Evolutionary conservation across 2,329 filamentous ascomycete species (phyloP), one percentile per base, ranked within the genome.

Genomic region (Pleoardoris graminearum): DNA sequence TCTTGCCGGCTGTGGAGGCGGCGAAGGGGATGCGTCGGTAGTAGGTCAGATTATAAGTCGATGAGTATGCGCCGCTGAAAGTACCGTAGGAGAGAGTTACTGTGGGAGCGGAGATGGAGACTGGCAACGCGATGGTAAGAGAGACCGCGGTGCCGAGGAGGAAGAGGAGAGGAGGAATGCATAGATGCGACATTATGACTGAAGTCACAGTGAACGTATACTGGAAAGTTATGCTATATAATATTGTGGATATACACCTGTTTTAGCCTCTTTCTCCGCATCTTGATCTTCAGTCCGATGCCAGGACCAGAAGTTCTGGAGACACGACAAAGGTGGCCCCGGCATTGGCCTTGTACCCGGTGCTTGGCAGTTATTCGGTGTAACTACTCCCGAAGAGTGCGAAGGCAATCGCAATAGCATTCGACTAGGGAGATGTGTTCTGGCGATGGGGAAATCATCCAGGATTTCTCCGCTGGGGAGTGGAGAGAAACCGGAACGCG

Each of bases 11-110:
- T 12, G 84, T 83, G 1, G 84, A 81, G 11, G 82, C 80, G 4
- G 80, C 83, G 59, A 82, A 87, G 14, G 84, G 84, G 43, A 86
- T 84, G 59, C 81, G 84, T 55, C 79, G 80, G 70, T 78, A 86
- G 68, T 84, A 83, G 22, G 78, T 80, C 36, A 85, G 78, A 60
- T 85, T 83, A 61, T 85, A 84, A 2, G 66, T 60, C 7, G 70
- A 55, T 16, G 78, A 77, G 58, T 82, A 82, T 39, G 77, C 76
- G 16, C 83, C 82, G 57, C 77, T 72, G 55, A 85, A 83, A 16
- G 72, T 76, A 23, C 66, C 67, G 43, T 74, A 74, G 51, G 68
- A 62, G 21, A 75, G 67, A 10, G 56, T 44, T n/a, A 70, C 62
- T 7, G 62, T 43, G 3, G 66, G 67, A 17, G 48, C 35, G 10